A percentile compares a stretch with the other conserved stretches of the same genome.
Conservation (phyloP, 345 rosid species). For the Gossypium rotundifolium region DNA sequence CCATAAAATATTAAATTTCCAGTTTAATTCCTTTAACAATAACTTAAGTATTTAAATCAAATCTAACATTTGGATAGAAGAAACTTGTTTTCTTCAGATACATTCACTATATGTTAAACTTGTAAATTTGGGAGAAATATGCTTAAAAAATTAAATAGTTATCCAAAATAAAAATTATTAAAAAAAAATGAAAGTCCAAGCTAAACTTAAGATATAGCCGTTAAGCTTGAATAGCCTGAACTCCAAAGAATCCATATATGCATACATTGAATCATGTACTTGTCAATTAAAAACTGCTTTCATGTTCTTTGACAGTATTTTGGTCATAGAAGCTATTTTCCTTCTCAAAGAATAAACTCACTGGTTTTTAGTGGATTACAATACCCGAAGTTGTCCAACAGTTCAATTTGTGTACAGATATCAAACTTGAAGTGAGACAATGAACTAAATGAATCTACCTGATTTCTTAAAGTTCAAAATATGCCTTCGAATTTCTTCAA, state of each 20-base stretch:
- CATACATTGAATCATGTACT: neutral
- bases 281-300: neutral
- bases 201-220: neutral
- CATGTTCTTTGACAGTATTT: neutral
- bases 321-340: neutral
- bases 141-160: neutral
- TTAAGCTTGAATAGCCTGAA: neutral
- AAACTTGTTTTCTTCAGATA: neutral
- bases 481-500: constrained; percentile 84
- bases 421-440: neutral
- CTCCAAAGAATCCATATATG: neutral
- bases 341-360: constrained; percentile 1
- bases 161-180: neutral
- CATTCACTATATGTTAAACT: neutral
- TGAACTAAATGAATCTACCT: constrained; percentile 31
- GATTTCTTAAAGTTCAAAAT: constrained; percentile 85
- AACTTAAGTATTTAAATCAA: neutral
- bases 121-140: neutral
- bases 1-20: neutral
- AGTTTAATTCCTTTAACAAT: neutral
- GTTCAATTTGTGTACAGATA: neutral
- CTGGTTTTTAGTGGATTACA: neutral
- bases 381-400: neutral
- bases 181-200: neutral
- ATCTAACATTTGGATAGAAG: neutral